Conservation (phyloP, 768 basidiomycete species). For the Amanita polypyramis region DNA sequence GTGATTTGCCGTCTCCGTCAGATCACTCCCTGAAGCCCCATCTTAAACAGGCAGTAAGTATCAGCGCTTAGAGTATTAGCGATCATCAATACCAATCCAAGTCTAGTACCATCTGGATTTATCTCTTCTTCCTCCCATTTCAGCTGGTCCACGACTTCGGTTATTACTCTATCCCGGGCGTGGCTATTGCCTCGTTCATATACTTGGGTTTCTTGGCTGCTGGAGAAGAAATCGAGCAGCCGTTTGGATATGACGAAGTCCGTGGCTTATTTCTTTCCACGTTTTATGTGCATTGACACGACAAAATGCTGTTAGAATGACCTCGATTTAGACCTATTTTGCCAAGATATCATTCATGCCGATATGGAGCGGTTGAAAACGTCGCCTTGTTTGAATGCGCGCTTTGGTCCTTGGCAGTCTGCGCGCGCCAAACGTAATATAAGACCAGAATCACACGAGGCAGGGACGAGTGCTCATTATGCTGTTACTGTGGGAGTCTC, state of each 20-base stretch:
- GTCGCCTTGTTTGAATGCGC: slow-evolving; percentile 41
- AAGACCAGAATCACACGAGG: no score
- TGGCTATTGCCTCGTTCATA: slow-evolving; percentile 56
- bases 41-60: slow-evolving; percentile 21
- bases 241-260: slow-evolving; percentile 62
- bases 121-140: slow-evolving; percentile 71
- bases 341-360: slow-evolving; percentile 41
- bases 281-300: not conserved
- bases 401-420: slow-evolving; percentile 18
- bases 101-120: slow-evolving; percentile 54
- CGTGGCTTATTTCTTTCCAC: slow-evolving; percentile 10
- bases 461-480: no score
- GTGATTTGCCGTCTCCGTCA: slow-evolving; percentile 4
- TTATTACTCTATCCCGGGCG: slow-evolving; percentile 60
- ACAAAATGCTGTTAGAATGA: slow-evolving; percentile 40
- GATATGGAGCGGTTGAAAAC: slow-evolving; percentile 45
- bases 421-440: not conserved
- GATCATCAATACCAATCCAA: not conserved
- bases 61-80: not conserved
- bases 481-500: no score
- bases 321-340: slow-evolving; percentile 58
- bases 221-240: slow-evolving; percentile 62
- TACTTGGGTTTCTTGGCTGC: slow-evolving; percentile 71
- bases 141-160: slow-evolving; percentile 53
- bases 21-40: not conserved